phyloP scores from a whole-genome alignment of 352 stramenopile genomes.

The Pythium pyrilobum region DNA sequence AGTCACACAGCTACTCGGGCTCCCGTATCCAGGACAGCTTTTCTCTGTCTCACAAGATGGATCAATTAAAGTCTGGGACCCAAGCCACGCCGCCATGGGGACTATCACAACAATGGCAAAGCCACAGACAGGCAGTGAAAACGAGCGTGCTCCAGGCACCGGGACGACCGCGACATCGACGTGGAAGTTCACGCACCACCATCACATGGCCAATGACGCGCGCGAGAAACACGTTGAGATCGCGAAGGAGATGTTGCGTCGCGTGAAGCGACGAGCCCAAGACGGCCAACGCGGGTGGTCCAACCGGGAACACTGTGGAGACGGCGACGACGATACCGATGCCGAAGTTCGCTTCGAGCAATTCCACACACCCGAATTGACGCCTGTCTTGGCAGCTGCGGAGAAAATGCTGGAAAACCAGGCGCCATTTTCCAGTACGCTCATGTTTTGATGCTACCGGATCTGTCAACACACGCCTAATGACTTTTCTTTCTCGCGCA shows the following conservation, averaged over 20 bases:
- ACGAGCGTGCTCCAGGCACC: slow-evolving; percentile 8
- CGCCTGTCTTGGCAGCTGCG: not conserved
- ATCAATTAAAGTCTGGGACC: slow-evolving; percentile 48
- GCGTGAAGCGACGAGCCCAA: slow-evolving; percentile 27
- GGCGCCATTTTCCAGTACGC: slow-evolving; percentile 30
- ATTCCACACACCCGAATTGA: not conserved
- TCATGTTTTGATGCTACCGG: not conserved
- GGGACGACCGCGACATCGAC: slow-evolving; percentile 9
- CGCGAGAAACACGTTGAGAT: slow-evolving; percentile 30
- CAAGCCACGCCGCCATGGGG: slow-evolving; percentile 29
- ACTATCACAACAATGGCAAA: slow-evolving; percentile 26
- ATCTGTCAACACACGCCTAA: not conserved
- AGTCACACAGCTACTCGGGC: slow-evolving; percentile 28
- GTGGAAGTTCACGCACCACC: slow-evolving; percentile 53
- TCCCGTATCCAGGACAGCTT: slow-evolving; percentile 38
- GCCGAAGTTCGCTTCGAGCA: not conserved
- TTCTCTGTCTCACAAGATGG: slow-evolving; percentile 42
- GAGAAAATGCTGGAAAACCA: slow-evolving; percentile 20
- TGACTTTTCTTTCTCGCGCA: not conserved
- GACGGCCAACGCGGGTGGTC: slow-evolving; percentile 14
- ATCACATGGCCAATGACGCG: slow-evolving; percentile 19
- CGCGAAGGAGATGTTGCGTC: slow-evolving; percentile 33
- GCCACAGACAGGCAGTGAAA: not conserved
- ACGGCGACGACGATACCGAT: not conserved
- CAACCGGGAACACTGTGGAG: no score